Conservation (phyloP, 2,329 filamentous ascomycete genomes). For the Colletotrichum euphorbiae region DNA sequence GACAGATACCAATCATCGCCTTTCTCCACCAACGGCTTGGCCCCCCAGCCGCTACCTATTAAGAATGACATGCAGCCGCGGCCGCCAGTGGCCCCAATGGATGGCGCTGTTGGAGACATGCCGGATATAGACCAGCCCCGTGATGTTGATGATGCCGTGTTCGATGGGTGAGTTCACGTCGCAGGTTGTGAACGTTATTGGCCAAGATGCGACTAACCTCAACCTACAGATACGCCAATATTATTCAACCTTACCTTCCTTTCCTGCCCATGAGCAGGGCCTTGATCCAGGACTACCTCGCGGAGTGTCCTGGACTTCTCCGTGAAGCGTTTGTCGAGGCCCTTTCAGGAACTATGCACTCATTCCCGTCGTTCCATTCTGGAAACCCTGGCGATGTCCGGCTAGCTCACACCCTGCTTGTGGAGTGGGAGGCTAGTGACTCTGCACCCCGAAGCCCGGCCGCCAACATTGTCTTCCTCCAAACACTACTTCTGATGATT, state of each 20-base stretch:
- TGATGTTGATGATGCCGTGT: slow-evolving; percentile 58
- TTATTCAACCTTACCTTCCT: slow-evolving; percentile 75
- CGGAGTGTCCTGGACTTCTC: slow-evolving; percentile 66
- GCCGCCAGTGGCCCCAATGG: slow-evolving; percentile 49
- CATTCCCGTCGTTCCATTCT: slow-evolving; percentile 54
- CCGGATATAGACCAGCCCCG: slow-evolving; percentile 49
- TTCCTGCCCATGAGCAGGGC: slow-evolving; percentile 70
- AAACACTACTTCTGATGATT: slow-evolving; percentile 74
- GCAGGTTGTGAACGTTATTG: too few species aligned
- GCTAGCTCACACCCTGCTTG: slow-evolving; percentile 59
- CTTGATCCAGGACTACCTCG: slow-evolving; percentile 67
- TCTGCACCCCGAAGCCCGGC: slow-evolving; percentile 52
- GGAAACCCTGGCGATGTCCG: slow-evolving; percentile 56
- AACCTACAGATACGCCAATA: slow-evolving; percentile 66
- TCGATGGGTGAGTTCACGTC: slow-evolving; percentile 55
- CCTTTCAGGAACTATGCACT: slow-evolving; percentile 69
- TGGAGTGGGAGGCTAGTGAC: slow-evolving; percentile 61
- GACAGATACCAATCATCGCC: slow-evolving; percentile 43
- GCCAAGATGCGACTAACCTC: background rate
- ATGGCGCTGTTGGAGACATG: slow-evolving; percentile 50
- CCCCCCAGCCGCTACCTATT: slow-evolving; percentile 57
- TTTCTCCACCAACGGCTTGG: slow-evolving; percentile 57
- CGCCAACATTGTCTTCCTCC: slow-evolving; percentile 69
- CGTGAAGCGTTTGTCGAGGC: slow-evolving; percentile 74
- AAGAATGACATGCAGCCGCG: slow-evolving; percentile 53